Evolutionary conservation across 805 yeast species (phyloP).

Genomic region (Saccharomycopsis fermentans): DNA sequence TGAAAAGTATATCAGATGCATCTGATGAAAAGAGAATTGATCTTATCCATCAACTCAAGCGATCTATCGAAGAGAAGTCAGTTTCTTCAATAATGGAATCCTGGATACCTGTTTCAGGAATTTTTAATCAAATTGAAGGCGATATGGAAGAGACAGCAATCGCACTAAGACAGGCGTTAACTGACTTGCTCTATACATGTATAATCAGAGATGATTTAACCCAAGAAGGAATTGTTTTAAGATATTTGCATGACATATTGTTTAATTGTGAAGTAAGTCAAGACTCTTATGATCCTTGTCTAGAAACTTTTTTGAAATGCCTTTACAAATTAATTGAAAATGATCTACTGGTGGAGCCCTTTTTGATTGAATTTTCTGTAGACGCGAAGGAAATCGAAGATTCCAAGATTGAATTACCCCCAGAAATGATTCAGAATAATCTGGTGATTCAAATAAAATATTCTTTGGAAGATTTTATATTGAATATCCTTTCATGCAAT

Average conservation of each 20-base stretch:
- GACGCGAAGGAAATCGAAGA: neutral
- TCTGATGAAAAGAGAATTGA: conserved; percentile 12
- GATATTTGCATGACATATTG: conserved; percentile 14
- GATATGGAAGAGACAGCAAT: neutral
- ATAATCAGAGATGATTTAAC: conserved; percentile 16
- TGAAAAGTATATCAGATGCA: conserved; percentile 9
- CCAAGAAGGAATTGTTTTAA: conserved; percentile 10
- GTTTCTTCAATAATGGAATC: conserved; percentile 18
- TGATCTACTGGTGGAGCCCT: neutral
- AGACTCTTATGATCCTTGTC: conserved; percentile 6
- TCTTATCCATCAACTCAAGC: conserved; percentile 10
- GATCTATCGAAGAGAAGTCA: conserved; percentile 8
- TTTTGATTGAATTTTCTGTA: neutral
- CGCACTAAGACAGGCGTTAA: conserved; percentile 5
- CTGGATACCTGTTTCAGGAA: conserved; percentile 16
- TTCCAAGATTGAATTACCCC: neutral
- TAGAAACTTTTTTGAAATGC: conserved; percentile 12
- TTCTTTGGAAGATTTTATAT: conserved; percentile 9
- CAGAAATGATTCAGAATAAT: neutral
- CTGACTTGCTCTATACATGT: conserved; percentile 15
- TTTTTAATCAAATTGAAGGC: conserved; percentile 5
- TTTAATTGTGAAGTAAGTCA: conserved; percentile 12
- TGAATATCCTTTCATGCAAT: conserved; percentile 11
- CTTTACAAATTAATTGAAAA: conserved; percentile 11
- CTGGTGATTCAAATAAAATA: neutral